Evolutionary conservation across 345 rosid genomes (phyloP).

Genomic region (Gynandropsis gynandra): DNA sequence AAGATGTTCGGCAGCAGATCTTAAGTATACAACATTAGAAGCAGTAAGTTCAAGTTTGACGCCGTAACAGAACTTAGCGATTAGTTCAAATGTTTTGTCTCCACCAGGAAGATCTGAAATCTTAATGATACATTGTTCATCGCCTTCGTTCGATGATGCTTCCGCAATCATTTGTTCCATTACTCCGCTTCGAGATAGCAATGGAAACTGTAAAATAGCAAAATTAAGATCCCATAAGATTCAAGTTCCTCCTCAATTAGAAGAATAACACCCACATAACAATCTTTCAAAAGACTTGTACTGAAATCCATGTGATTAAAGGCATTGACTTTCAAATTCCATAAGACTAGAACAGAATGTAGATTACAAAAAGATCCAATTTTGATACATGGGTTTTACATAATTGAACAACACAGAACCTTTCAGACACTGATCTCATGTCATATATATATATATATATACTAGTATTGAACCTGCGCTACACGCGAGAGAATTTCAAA

Average conservation of each 20-base stretch:
- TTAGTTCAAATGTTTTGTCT: conserved; percentile 86
- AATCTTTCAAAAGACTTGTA: too few relatives aligned
- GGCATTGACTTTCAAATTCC: background rate
- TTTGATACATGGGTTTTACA: conserved; percentile 1
- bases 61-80: conserved; percentile 97
- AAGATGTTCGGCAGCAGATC: conserved; percentile 82
- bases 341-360: conserved; percentile 4
- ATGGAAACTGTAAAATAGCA: conserved; percentile 66
- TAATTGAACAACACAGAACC: too few relatives aligned
- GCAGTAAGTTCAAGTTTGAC: conserved; percentile 93
- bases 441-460: too few relatives aligned
- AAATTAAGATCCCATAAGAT: conserved; percentile 15
- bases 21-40: conserved; percentile 71
- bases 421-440: too few relatives aligned
- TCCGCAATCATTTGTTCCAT: conserved; percentile 84
- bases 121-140: conserved; percentile 53
- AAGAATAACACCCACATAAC: background rate
- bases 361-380: background rate
- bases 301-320: too few relatives aligned
- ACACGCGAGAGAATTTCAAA: too few relatives aligned
- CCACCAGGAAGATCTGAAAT: conserved; percentile 75
- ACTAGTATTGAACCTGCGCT: too few relatives aligned
- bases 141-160: conserved; percentile 59
- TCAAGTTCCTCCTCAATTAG: conserved; percentile 8
- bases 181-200: conserved; percentile 90